These are phyloP conservation scores for Teratosphaeria epicoccoides DNA, from an alignment of 2,329 filamentous ascomycete genomes.

Conservation along the genomic window DNA sequence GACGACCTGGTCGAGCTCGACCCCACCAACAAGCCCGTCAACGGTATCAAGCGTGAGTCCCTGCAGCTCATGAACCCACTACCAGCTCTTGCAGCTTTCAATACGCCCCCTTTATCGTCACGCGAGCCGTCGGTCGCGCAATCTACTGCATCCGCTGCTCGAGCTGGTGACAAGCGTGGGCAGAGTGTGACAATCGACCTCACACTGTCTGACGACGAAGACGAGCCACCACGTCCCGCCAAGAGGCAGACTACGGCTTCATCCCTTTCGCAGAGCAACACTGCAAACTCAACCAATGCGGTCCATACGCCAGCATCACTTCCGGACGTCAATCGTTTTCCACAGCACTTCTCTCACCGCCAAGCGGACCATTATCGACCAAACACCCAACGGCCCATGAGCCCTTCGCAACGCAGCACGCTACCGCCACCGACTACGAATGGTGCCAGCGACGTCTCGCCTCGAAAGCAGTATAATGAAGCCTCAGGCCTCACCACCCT, in stretches of 20 bases:
- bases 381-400: background rate
- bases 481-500: background rate
- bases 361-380: conserved; percentile 7
- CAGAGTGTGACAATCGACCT: conserved; percentile 39
- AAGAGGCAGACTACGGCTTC: conserved; percentile 16
- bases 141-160: conserved; percentile 22
- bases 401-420: background rate
- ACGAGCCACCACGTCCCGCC: conserved; percentile 26
- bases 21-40: conserved; percentile 19
- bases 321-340: conserved; percentile 1
- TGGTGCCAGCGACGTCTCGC: background rate
- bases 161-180: conserved; percentile 32
- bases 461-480: background rate
- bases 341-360: conserved; percentile 2
- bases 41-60: conserved; percentile 31
- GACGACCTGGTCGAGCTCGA: conserved; percentile 39
- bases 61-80: conserved; percentile 14
- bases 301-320: conserved; percentile 7
- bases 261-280: background rate
- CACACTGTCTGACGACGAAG: conserved; percentile 39
- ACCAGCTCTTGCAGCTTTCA: conserved; percentile 13
- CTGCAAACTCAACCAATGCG: background rate
- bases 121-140: conserved; percentile 30
- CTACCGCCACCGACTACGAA: background rate
- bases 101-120: conserved; percentile 38